These are phyloP conservation scores for Solanum rostratum DNA, from an alignment of 257 asterid genomes.

Conservation along the genomic window DNA sequence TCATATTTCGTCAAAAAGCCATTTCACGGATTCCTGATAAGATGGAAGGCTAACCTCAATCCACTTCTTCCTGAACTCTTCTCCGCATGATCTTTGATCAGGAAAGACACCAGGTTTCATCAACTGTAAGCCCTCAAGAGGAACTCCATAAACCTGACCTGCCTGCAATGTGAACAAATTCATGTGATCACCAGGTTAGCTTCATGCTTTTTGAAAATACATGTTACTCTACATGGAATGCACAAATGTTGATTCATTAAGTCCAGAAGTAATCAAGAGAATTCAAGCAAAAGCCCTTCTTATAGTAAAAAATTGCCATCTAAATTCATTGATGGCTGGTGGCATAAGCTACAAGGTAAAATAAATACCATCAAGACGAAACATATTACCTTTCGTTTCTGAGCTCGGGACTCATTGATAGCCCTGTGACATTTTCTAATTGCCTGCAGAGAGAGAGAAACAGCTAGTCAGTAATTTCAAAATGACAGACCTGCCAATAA, in stretches of 20 bases:
- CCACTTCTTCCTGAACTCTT: conserved; percentile 93
- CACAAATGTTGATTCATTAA: neutral
- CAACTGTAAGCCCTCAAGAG: conserved; percentile 75
- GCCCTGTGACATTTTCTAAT: conserved; percentile 90
- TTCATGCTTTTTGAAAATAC: neutral
- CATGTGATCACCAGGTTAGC: neutral
- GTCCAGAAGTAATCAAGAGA: neutral
- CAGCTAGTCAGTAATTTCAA: conserved; percentile 2
- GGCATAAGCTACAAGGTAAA: neutral
- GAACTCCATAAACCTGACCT: conserved; percentile 96
- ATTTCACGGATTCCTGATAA: neutral
- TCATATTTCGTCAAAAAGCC: neutral
- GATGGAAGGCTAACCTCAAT: conserved; percentile 61
- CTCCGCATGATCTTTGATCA: conserved; percentile 89
- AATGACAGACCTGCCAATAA: neutral
- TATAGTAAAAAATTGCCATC: neutral
- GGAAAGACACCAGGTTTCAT: conserved; percentile 73
- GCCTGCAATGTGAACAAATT: conserved; percentile 41
- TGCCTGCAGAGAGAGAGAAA: conserved; percentile 41
- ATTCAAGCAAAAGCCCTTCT: neutral
- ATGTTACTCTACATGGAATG: neutral
- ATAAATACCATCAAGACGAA: conserved; percentile 12
- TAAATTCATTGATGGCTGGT: neutral
- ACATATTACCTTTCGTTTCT: conserved; percentile 75
- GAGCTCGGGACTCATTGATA: conserved; percentile 88